phyloP scores from a whole-genome alignment of 2,329 filamentous ascomycete genomes.

The Hyphodiscus sp. region DNA sequence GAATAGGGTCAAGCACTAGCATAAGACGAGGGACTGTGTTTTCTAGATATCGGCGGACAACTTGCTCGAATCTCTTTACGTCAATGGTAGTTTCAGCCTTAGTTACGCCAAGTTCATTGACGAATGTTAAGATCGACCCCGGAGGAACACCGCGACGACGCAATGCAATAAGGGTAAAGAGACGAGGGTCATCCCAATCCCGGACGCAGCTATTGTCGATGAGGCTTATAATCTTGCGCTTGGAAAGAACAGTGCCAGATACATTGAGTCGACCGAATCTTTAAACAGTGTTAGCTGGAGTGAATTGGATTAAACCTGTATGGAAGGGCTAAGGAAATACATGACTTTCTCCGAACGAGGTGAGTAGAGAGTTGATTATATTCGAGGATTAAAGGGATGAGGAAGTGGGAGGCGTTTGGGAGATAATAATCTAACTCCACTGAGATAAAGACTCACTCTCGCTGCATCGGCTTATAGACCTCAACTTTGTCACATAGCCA shows the following conservation, averaged over 20 bases:
- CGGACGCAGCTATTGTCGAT: conserved; percentile 51
- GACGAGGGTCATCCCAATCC: conserved; percentile 80
- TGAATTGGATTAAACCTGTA: neutral
- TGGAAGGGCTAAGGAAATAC: neutral
- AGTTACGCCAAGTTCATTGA: conserved; percentile 83
- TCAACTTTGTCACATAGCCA: conserved; percentile 74
- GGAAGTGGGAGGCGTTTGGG: neutral
- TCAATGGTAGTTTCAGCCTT: conserved; percentile 72
- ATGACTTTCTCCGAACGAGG: no score
- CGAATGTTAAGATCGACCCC: conserved; percentile 76
- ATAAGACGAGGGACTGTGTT: conserved; percentile 75
- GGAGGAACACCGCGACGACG: conserved; percentile 77
- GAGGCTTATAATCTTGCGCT: conserved; percentile 16
- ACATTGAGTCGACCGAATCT: conserved; percentile 59
- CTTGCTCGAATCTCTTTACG: conserved; percentile 70
- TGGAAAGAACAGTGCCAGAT: conserved; percentile 67
- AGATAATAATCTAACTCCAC: no score
- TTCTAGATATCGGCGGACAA: conserved; percentile 77
- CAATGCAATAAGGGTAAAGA: conserved; percentile 78
- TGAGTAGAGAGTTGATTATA: no score
- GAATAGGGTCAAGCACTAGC: conserved; percentile 80
- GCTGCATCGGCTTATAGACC: conserved; percentile 66
- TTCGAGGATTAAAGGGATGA: no score
- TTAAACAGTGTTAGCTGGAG: neutral
- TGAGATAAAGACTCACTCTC: conserved; percentile 51